phyloP scores from a whole-genome alignment of 78 protist species.

The Isochrysis galbana region DNA sequence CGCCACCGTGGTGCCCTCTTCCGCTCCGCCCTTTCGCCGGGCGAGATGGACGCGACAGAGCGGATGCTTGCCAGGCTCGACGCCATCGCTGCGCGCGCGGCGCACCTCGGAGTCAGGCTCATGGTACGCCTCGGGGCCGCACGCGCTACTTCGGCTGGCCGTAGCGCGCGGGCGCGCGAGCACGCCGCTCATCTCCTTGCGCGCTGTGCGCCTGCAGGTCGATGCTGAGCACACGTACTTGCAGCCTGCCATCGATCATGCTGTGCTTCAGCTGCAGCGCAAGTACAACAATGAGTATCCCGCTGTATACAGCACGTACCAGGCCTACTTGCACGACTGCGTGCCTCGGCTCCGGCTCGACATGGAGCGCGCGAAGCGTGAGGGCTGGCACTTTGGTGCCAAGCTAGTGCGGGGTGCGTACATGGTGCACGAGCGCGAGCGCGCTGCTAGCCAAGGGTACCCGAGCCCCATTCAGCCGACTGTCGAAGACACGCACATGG shows the following conservation, averaged over 20 bases:
- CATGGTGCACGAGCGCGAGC: conserved; percentile 48
- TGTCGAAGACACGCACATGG: conserved; percentile 46
- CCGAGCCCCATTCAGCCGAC: not conserved
- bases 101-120: not conserved
- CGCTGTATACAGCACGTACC: conserved; percentile 67
- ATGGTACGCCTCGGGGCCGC: not conserved
- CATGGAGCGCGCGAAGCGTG: conserved; percentile 40
- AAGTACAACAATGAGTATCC: conserved; percentile 53
- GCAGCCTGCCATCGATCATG: conserved; percentile 76
- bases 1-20: not conserved
- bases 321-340: conserved; percentile 54
- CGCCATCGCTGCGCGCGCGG: not conserved
- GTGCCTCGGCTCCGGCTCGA: not conserved
- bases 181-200: no score
- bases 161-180: not conserved
- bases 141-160: not conserved
- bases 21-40: not conserved
- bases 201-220: conserved; percentile 50
- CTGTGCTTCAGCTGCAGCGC: conserved; percentile 42
- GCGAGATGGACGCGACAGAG: not conserved
- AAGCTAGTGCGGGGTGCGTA: conserved; percentile 81
- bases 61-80: not conserved
- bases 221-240: conserved; percentile 85
- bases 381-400: not conserved
- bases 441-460: conserved; percentile 3